Base-by-base conservation (phyloP, 2,329 filamentous ascomycete genomes). In the Ophiostoma perfectum region DNA sequence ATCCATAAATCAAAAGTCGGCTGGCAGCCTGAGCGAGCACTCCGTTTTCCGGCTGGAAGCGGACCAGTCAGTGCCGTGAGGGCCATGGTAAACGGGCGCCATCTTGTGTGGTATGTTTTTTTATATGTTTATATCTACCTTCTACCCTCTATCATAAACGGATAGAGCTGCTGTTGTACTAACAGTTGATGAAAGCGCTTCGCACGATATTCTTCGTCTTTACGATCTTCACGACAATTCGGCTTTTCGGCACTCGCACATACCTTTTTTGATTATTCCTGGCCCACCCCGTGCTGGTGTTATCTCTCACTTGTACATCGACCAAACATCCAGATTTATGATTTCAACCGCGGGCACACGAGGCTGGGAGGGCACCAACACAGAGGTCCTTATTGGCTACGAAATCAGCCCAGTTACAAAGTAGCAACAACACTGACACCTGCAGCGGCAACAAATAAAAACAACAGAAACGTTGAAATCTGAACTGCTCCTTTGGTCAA, bases 251-350 rank as follows among this genome's bases (percentile, higher is more conserved):
- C 90, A 92, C 75, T 91, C 91, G 0, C 88, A 90, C 0, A 92
- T 96, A 0, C 95, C 95, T 0, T 99, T 98, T 78, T 84, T 97
- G n/a, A 97, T 99, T 72, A 89, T 99, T 38, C 95, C 95, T 0
- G 95, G 95, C 0, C 95, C 87, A 0, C 87, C 87, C 0, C 77
- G 92, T 16, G 93, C 93, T 0, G 94, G 94, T 62, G 92, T 96
- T 58, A 94, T 97, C 58, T 92, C 90, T 0, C 88, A 90, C 70
- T 80, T 98, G 9, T 95, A 94, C 75, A 83, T 97, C 64, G 95
- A 99, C 76, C 91, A 91, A 4, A 91, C 92, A 0, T 94, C 92
- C 76, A 85, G 88, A 18, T 98, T 93, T 76, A 94, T 99, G 90
- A 85, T 99, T 45, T 94, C 91, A 1, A 91, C 92, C 0, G 93